Base-by-base conservation (phyloP, 2,329 filamentous ascomycete genomes). In the Huntiella abstrusa region DNA sequence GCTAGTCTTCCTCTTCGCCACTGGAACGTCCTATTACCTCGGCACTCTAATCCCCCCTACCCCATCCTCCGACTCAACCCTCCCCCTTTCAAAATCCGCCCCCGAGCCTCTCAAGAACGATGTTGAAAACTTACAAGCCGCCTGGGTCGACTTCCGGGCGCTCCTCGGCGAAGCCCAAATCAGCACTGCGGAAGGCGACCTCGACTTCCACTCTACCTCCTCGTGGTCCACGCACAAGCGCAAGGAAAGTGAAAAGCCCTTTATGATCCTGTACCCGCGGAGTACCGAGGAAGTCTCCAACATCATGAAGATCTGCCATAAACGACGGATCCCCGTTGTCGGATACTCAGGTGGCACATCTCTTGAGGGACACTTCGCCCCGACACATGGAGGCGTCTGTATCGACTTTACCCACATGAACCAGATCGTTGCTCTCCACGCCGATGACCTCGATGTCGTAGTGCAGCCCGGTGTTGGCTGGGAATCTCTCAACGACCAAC, bases 331-430 rank as follows among this genome's bases (percentile, higher is more conserved):
- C 52, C 87, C 87, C 4, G 84, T 94, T 17, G 87, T 83, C 3
- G 80, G 79, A 2, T 93, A 86, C 63, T 85, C 80, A 48, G 87
- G 87, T 38, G 87, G 87, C 33, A 94, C 87, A 5, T 87, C 81
- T 55, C 66, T 95, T 32, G 87, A 95, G 62, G 87, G 87, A 1
- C 84, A 94, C 60, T 93, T 83, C 60, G 77, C 84, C 1, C 75
- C 85, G 2, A 94, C 85, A 12, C 68, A 77, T 53, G 81, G 83
- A 48, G 87, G 87, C 15, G 75, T 94, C 32, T 88, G 83, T 54
- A 72, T 95, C 55, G 84, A 94, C 61, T 92, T 94, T 59, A 71
- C 71, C 43, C 73, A 79, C 51, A 94, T 95, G 87, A 75, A 88
- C 62, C 75, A 80, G 58, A 77, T 95, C 45, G 52, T 94, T 33